Base-by-base conservation (phyloP, 1,139 yeast genomes). In the Blastobotrys arbuscula region DNA sequence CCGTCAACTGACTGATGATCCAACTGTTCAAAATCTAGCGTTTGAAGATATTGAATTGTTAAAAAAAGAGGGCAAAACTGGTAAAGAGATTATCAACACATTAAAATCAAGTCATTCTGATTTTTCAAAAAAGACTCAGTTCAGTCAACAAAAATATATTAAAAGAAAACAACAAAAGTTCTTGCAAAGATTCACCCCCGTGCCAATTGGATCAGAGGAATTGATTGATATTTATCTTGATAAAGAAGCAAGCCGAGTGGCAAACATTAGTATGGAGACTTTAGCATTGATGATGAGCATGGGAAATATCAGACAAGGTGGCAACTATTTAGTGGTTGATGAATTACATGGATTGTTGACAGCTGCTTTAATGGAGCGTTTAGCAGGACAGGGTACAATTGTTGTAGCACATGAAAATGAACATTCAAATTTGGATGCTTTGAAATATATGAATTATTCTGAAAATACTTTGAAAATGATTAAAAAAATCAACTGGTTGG, bases 151-250 rank as follows among this genome's bases (percentile, higher is more conserved):
- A 59, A 92, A 92, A 68, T 92, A 92, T 64, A 70, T 90, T 58
- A 84, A 84, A 59, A 79, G 98, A 59, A 92, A 92, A 68, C 95
- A 88, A 66, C 90, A 84, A 63, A 94, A 94, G 71, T 92, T 87
- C 63, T 75, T 87, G 54, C 79, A 95, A 61, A 76, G 89, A 58
- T 92, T 92, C 68, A 84, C 90, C 1, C 81, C 94, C 19, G 87
- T 86, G 53, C 80, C 82, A 54, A 71, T 92, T 47, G 84, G 90
- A n/a, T 72, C 88, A 13, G 77, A 85, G n/a, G 84, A 81, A 56
- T 71, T 92, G 55, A 67, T 90, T 44, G 83, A 85, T 50, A 84
- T 81, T 60, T 82, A 84, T 59, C 69, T 79, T 41, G 95, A 84
- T 51, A 80, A 80, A 54, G 98, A 92, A 55, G 72, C 81, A 9